These are phyloP conservation scores for Trichoderma asperellum DNA, from an alignment of 2,329 filamentous ascomycete genomes.

Conservation along the genomic window DNA sequence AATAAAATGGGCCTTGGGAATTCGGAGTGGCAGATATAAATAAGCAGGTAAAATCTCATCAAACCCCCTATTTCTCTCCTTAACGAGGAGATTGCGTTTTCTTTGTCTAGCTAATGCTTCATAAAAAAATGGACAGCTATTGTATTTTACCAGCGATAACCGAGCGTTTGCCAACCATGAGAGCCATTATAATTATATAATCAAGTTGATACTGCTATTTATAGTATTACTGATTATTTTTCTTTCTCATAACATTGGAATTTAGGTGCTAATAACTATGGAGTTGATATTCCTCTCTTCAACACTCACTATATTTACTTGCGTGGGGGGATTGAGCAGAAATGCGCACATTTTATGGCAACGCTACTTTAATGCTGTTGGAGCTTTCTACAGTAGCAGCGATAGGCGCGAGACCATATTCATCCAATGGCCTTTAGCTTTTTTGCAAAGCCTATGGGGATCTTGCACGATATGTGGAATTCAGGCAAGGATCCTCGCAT, in stretches of 20 bases:
- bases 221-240: too few relatives aligned
- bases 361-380: not conserved
- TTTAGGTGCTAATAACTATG: not conserved
- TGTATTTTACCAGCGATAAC: not conserved
- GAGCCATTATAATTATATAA: too few relatives aligned
- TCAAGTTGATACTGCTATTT: too few relatives aligned
- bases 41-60: not conserved
- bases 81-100: not conserved
- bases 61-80: not conserved
- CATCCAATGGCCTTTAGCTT: not conserved
- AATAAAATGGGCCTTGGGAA: not conserved
- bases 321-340: not conserved
- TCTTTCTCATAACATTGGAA: too few relatives aligned
- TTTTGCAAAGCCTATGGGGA: not conserved
- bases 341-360: not conserved
- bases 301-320: not conserved
- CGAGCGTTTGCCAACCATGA: not conserved
- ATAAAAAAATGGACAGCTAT: not conserved
- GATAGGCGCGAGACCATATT: not conserved
- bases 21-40: not conserved
- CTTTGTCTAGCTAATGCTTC: not conserved
- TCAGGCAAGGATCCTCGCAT: not conserved
- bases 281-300: too few relatives aligned
- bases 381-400: not conserved
- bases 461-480: not conserved